phyloP scores from a whole-genome alignment of 1,284 basidiomycete species.

The Apiotrichum domesticum region DNA sequence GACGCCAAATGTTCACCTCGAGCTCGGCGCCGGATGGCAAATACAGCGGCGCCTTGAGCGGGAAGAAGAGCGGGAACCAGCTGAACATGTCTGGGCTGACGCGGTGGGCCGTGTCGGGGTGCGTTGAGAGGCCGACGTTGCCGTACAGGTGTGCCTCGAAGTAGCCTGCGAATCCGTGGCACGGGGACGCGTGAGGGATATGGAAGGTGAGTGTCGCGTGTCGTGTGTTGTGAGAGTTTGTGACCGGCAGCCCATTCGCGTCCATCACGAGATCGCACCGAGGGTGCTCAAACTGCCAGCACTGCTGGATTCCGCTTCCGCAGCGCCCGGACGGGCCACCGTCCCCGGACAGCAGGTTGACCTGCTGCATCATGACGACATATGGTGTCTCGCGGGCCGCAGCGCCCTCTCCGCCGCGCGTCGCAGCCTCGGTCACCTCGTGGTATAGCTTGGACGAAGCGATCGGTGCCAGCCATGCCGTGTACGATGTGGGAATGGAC shows the following conservation, averaged over 20 bases:
- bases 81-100: conserved; percentile 93
- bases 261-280: conserved; percentile 69
- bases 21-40: conserved; percentile 87
- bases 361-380: conserved; percentile 90
- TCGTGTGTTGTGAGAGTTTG: conserved; percentile 81
- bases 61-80: conserved; percentile 99
- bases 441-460: conserved; percentile 87
- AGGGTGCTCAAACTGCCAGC: conserved; percentile 97
- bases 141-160: conserved; percentile 93
- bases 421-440: conserved; percentile 54
- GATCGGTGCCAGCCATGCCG: conserved; percentile 86
- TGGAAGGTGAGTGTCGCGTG: conserved; percentile 77
- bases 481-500: conserved; percentile 94
- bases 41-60: conserved; percentile 88
- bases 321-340: conserved; percentile 56
- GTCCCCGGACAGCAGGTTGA: conserved; percentile 70
- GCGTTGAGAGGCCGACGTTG: conserved; percentile 84
- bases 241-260: conserved; percentile 65
- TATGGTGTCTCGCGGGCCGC: conserved; percentile 86
- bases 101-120: conserved; percentile 75
- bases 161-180: conserved; percentile 96
- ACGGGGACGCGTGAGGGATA: conserved; percentile 87
- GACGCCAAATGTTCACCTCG: conserved; percentile 88
- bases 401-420: conserved; percentile 45
- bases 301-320: conserved; percentile 81